phyloP scores from a whole-genome alignment of 805 yeast genomes.

The Komagataella phaffii region DNA sequence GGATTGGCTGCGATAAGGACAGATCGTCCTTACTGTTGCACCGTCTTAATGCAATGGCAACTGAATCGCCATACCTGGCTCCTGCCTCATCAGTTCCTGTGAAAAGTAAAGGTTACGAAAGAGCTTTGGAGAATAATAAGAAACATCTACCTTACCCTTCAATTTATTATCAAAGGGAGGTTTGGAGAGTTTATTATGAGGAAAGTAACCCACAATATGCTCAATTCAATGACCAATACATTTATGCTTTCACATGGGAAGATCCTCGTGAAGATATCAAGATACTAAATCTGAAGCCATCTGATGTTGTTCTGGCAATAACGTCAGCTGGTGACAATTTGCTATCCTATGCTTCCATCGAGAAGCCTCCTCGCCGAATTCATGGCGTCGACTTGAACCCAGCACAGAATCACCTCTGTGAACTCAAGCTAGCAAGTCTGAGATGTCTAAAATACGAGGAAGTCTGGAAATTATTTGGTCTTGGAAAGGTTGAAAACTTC shows the following conservation, averaged over 20 bases:
- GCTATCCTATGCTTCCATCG: slow-evolving; percentile 57
- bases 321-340: slow-evolving; percentile 83
- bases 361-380: slow-evolving; percentile 60
- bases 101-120: slow-evolving; percentile 65
- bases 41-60: slow-evolving; percentile 56
- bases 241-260: slow-evolving; percentile 86
- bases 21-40: slow-evolving; percentile 33
- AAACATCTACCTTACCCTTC: slow-evolving; percentile 71
- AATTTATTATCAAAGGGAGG: slow-evolving; percentile 61
- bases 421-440: slow-evolving; percentile 63
- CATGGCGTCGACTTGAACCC: slow-evolving; percentile 85
- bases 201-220: slow-evolving; percentile 53
- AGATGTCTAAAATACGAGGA: slow-evolving; percentile 42
- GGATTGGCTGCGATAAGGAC: slow-evolving; percentile 66
- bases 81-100: slow-evolving; percentile 31
- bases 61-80: slow-evolving; percentile 72
- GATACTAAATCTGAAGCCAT: slow-evolving; percentile 43
- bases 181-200: slow-evolving; percentile 73
- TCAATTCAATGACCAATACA: slow-evolving; percentile 68
- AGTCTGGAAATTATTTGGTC: slow-evolving; percentile 67
- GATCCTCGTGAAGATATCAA: slow-evolving; percentile 73
- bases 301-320: slow-evolving; percentile 68
- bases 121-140: slow-evolving; percentile 47
- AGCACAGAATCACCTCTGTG: slow-evolving; percentile 67
- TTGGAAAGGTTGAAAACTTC: slow-evolving; percentile 48